These are phyloP conservation scores for Novymonas esmeraldas DNA, from an alignment of 208 protist species.

Conservation along the genomic window DNA sequence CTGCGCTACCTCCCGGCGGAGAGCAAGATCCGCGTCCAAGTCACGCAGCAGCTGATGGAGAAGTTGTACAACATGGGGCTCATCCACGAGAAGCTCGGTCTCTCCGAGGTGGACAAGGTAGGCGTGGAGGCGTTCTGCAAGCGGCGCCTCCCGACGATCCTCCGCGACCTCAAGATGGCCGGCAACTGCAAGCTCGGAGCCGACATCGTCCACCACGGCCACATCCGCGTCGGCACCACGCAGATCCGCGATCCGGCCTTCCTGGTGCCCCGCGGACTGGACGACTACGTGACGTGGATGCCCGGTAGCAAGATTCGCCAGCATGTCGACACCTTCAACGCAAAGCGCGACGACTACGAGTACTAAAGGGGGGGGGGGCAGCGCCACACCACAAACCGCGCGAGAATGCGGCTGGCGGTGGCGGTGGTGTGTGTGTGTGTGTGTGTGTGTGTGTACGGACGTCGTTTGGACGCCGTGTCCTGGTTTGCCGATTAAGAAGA, in stretches of 20 bases:
- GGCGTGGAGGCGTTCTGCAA: constrained; percentile 90
- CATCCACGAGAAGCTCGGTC: constrained; percentile 82
- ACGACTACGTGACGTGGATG: constrained; percentile 92
- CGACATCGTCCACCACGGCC: constrained; percentile 88
- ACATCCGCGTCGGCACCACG: constrained; percentile 88
- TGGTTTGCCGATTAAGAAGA: neutral
- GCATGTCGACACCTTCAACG: constrained; percentile 89
- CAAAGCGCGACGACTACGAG: constrained; percentile 85
- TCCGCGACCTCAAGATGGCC: constrained; percentile 88
- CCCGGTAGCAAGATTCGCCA: constrained; percentile 88
- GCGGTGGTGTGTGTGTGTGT: neutral
- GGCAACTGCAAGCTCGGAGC: constrained; percentile 87
- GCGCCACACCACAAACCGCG: too few species aligned
- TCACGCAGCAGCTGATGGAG: constrained; percentile 91
- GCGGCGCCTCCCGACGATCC: constrained; percentile 85
- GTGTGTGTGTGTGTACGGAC: neutral
- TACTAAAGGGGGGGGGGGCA: constrained; percentile 29
- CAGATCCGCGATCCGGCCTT: constrained; percentile 90
- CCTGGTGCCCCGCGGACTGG: constrained; percentile 80
- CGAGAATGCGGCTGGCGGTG: too few species aligned
- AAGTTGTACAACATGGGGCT: constrained; percentile 93
- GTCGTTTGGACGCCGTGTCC: neutral
- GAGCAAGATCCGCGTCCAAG: constrained; percentile 88
- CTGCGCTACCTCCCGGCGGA: constrained; percentile 87
- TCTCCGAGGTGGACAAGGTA: constrained; percentile 90